These are phyloP conservation scores for Nigrospora oryzae DNA, from an alignment of 2,329 filamentous ascomycete species.

Conservation along the genomic window DNA sequence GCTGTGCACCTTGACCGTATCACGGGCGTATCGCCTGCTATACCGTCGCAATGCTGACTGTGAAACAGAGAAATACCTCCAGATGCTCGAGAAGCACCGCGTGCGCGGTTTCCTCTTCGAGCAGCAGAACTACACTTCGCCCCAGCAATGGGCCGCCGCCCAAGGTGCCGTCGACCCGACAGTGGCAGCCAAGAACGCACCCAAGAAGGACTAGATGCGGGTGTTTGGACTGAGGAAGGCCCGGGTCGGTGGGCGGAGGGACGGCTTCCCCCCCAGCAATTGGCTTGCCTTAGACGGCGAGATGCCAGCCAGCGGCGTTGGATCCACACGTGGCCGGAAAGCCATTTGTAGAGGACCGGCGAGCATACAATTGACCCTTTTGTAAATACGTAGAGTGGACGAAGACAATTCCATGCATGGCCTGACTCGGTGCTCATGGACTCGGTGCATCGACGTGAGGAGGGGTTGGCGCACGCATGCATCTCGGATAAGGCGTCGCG, in stretches of 20 bases:
- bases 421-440: no score
- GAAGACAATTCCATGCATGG: neutral
- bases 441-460: no score
- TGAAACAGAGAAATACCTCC: conserved; percentile 52
- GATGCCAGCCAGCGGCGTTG: no score
- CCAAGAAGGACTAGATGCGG: conserved; percentile 6
- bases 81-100: conserved; percentile 68
- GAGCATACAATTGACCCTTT: neutral
- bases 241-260: no score
- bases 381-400: neutral
- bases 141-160: conserved; percentile 1
- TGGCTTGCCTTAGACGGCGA: no score
- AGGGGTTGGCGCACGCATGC: no score
- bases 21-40: no score
- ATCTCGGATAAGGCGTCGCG: no score
- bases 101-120: conserved; percentile 73
- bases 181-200: neutral
- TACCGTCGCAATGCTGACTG: conserved; percentile 1
- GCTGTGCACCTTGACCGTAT: no score
- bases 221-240: no score
- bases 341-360: neutral
- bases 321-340: no score
- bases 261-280: no score
- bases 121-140: conserved; percentile 64
- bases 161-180: neutral